Base-by-base conservation (phyloP, 345 rosid species). In the Aurinia saxatilis region DNA sequence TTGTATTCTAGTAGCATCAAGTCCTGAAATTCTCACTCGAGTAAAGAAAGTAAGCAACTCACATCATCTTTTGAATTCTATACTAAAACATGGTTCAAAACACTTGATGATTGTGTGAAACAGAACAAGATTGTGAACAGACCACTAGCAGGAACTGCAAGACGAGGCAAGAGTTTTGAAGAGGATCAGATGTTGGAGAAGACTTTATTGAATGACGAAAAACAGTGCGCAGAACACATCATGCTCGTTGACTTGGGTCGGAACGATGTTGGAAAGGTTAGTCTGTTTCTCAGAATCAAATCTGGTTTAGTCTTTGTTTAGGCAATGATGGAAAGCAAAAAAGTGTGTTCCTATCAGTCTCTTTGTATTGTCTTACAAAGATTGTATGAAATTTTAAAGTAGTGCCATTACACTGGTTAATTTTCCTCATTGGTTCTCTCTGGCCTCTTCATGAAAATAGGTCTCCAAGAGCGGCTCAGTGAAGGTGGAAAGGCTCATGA, bases 211-310 rank as follows among this genome's bases (percentile, higher is more conserved):
- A 81, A 77, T 48, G 90, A 85, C 54, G 82, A 82, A 72, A 91
- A 91, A 68, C 89, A 91, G 70, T 81, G 93, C 59, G 98, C 96
- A 0, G 98, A 91, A 77, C 98, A 91, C 74, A 85, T 88, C 55
- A 85, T 91, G 98, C 81, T 91, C 2, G 95, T 91, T 68, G 98
- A 88, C 76, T 75, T 91, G 76, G 96, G 98, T 23, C 82, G 96
- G 66, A 91, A 91, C 39, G 98, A 91, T 64, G 98, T 91, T 51
- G 98, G 96, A 68, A 91, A 84, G 98, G 96, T 88, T 49, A 34
- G 16, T 13, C 30, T 12, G 30, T 46, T 10, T 8, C 47, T 60
- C 18, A 10, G 14, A 48, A 39, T 14, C 48, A 13, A 44, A 30
- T 42, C 17, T 29, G 17, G 12, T 29, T 5, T 45, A 11, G 17